Conservation (phyloP, 1,284 basidiomycete species). For the Tilletiopsis washingtonensis region DNA sequence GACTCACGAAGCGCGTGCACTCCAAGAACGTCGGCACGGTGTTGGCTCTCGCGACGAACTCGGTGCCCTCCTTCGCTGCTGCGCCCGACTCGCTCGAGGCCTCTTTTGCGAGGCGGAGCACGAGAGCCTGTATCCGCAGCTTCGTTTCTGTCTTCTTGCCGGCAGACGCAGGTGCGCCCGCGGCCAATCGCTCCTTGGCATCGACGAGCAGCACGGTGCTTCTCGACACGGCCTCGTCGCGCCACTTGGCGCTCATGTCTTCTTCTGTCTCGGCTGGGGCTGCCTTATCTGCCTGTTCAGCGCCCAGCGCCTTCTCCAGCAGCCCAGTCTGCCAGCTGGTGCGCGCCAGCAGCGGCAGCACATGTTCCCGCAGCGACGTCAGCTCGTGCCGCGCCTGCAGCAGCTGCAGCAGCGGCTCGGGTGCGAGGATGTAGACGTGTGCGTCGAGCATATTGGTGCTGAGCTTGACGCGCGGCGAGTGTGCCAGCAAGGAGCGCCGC, state of each 20-base stretch:
- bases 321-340: constrained; percentile 39
- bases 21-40: constrained; percentile 75
- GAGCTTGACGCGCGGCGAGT: constrained; percentile 26
- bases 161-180: background rate
- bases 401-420: constrained; percentile 26
- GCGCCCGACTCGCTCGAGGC: too few relatives aligned
- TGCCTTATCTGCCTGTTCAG: background rate
- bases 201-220: background rate
- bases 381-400: constrained; percentile 28
- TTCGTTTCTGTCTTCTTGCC: too few relatives aligned
- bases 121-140: too few relatives aligned
- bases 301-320: constrained; percentile 21
- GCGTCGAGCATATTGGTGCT: constrained; percentile 40
- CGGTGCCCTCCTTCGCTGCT: constrained; percentile 21
- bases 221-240: background rate
- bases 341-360: constrained; percentile 40
- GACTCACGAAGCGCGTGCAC: constrained; percentile 65
- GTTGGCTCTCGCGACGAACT: constrained; percentile 68
- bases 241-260: background rate
- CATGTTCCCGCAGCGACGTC: constrained; percentile 38
- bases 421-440: constrained; percentile 38
- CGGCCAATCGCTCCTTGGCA: background rate
- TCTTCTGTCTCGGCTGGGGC: too few relatives aligned
- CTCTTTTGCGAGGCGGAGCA: too few relatives aligned
- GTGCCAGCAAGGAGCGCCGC: constrained; percentile 34